These are phyloP conservation scores for Backusella mclennaniae DNA, from an alignment of 192 early-diverging fungal genomes.

Conservation along the genomic window DNA sequence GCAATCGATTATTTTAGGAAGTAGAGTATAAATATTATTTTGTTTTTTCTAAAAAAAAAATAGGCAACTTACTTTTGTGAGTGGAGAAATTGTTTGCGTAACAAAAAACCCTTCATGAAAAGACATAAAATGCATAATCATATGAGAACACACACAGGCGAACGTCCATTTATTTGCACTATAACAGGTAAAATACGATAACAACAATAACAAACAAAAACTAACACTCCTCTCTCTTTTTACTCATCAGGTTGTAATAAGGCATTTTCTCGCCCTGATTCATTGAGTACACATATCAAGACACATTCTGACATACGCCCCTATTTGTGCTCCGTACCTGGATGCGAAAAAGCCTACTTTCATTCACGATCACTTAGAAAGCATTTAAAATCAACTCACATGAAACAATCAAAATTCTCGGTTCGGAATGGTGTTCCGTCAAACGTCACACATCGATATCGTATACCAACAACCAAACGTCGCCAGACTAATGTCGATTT, in stretches of 20 bases:
- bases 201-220: not conserved
- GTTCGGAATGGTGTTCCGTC: not conserved
- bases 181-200: conserved; percentile 26
- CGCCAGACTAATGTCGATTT: not conserved
- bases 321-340: conserved; percentile 45
- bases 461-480: not conserved
- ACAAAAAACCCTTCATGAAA: conserved; percentile 62
- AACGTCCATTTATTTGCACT: conserved; percentile 66
- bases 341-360: conserved; percentile 57
- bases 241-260: conserved; percentile 53
- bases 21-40: not conserved
- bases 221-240: not conserved
- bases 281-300: conserved; percentile 64
- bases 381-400: conserved; percentile 45
- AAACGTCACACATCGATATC: not conserved
- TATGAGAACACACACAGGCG: conserved; percentile 70
- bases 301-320: conserved; percentile 53
- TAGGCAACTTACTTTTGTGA: conserved; percentile 47
- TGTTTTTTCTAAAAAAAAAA: not conserved
- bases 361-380: conserved; percentile 57
- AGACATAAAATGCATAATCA: conserved; percentile 70
- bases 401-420: conserved; percentile 3
- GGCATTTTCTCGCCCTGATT: conserved; percentile 68
- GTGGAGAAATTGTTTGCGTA: conserved; percentile 45
- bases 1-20: not conserved